Evolutionary conservation across 2,329 filamentous ascomycete species (phyloP), one percentile per base, ranked within the genome.

Genomic region (Fusarium humuli): DNA sequence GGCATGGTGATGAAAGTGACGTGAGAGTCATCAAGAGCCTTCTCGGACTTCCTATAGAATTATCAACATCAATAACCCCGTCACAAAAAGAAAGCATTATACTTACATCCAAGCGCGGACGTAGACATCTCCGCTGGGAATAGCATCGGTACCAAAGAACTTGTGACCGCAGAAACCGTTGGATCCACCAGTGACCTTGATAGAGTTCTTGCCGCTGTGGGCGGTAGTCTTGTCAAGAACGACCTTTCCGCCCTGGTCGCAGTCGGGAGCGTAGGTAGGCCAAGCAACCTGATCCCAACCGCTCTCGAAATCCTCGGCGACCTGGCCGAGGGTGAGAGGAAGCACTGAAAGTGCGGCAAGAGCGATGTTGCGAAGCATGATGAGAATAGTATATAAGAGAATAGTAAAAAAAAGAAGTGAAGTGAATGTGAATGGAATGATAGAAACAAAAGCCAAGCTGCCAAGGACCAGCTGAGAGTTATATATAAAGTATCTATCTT

Each of bases 1-100:
- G 87, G 84, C 86, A 90, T 89, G 22, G 87, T 89, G 79, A 90
- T 89, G 81, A 90, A 90, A 48, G 86, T 84, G 66, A 90, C 86
- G 78, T 90, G 88, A 22, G 85, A 82, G 77, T 84, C 83, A 9
- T 86, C 88, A n/a, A 90, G 79, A 58, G 87, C 83, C 69, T 84
- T 87, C 52, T 83, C 81, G 4, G 86, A 82, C 79, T 88, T 88
- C 52, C 87, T 88, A 52, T 9, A 75, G 1, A 8, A 8, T 2
- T 9, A 20, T 53, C 1, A 61, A 16, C 0, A 29, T 2, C n/a
- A n/a, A n/a, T n/a, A n/a, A n/a, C n/a, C n/a, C n/a, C n/a, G n/a
- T n/a, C n/a, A n/a, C n/a, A n/a, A n/a, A n/a, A n/a, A n/a, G n/a
- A n/a, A n/a, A n/a, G n/a, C n/a, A n/a, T n/a, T n/a, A n/a, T n/a